A percentile compares a stretch with the other conserved stretches of the same genome.
Evolutionary conservation across 306 rosid genomes (phyloP).

Genomic region (Psophocarpus tetragonolobus): DNA sequence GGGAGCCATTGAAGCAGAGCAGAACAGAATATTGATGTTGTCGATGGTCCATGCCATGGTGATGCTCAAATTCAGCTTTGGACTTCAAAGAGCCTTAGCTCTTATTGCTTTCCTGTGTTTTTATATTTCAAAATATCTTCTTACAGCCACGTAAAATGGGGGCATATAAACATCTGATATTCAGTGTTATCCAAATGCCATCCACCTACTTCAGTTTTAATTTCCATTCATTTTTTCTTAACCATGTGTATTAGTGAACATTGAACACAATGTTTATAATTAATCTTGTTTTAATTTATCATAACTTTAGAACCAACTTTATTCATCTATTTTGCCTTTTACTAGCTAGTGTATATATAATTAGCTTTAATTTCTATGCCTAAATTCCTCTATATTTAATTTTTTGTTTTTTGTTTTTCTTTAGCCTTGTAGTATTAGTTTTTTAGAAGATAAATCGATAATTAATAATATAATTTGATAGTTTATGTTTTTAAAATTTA

Average conservation of each 20-base stretch:
- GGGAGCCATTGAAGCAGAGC: conserved; percentile 13
- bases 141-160: background rate
- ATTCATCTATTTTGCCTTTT: no score
- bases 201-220: background rate
- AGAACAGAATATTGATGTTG: conserved; percentile 19
- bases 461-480: no score
- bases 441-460: no score
- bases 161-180: background rate
- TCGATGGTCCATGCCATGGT: conserved; percentile 29
- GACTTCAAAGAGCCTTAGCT: background rate
- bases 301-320: no score
- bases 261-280: background rate
- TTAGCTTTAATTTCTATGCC: no score
- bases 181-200: background rate
- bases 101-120: background rate
- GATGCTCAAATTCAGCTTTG: conserved; percentile 19
- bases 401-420: no score
- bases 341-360: no score
- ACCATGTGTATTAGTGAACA: background rate
- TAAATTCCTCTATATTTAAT: no score
- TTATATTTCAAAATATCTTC: background rate
- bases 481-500: no score
- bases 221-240: background rate
- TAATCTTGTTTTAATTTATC: no score
- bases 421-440: no score